A percentile compares a stretch with the other conserved stretches of the same genome.
Conservation (phyloP, 177 flowering plant genomes). For the Tripterygium wilfordii region DNA sequence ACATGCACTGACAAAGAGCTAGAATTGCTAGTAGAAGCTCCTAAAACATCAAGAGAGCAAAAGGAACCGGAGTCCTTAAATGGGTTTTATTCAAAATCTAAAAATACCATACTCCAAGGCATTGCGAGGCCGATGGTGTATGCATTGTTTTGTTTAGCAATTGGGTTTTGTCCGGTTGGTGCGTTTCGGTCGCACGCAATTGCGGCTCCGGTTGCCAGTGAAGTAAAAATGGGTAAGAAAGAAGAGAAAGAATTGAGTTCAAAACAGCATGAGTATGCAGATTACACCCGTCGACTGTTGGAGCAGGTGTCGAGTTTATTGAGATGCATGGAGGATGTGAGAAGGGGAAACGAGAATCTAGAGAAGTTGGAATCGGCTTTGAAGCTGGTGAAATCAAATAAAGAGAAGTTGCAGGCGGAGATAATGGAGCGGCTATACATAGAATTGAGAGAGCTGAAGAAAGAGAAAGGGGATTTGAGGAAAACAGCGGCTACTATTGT, state of each 20-base stretch:
- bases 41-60: not conserved
- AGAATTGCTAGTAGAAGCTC: not conserved
- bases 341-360: conserved; percentile 27
- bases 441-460: conserved; percentile 39
- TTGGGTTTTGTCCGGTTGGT: conserved; percentile 40
- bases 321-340: conserved; percentile 47
- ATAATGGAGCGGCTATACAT: conserved; percentile 38
- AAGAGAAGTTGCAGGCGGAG: conserved; percentile 38
- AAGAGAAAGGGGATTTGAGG: conserved; percentile 31
- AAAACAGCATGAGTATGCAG: conserved; percentile 47
- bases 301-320: conserved; percentile 45
- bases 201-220: conserved; percentile 31
- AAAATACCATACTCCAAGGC: conserved; percentile 3
- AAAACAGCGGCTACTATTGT: conserved; percentile 13
- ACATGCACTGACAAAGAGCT: not conserved
- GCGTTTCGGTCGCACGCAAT: conserved; percentile 29
- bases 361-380: conserved; percentile 39
- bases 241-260: conserved; percentile 7
- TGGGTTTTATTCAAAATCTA: not conserved
- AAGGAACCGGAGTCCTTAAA: not conserved
- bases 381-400: conserved; percentile 44
- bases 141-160: conserved; percentile 36
- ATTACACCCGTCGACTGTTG: conserved; percentile 46
- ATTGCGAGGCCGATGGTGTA: conserved; percentile 28
- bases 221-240: conserved; percentile 13